A percentile compares a stretch with the other conserved stretches of the same genome.
Conservation (phyloP, 1,139 yeast species). For the Taphrina deformans region DNA sequence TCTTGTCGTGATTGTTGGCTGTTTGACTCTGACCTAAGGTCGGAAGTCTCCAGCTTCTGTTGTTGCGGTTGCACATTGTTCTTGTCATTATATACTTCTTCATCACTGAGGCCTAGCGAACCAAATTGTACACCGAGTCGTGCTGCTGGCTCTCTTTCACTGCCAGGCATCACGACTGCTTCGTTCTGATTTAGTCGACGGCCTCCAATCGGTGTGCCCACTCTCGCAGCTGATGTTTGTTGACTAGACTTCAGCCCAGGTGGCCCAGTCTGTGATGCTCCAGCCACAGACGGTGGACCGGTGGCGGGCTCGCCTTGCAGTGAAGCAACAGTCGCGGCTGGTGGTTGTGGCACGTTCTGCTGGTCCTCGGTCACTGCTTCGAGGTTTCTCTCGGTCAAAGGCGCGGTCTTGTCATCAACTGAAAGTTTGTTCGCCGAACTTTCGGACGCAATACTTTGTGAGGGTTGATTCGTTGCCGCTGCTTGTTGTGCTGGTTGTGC, state of each 20-base stretch:
- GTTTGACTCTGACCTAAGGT: not conserved
- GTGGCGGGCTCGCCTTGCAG: slow-evolving; percentile 31
- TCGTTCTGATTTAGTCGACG: slow-evolving; percentile 25
- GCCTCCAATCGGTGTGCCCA: slow-evolving; percentile 24
- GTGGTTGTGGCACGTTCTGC: slow-evolving; percentile 20
- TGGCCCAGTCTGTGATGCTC: slow-evolving; percentile 20
- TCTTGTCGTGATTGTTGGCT: not conserved
- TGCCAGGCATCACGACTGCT: slow-evolving; percentile 33
- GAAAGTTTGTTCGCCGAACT: not conserved
- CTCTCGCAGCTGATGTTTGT: slow-evolving; percentile 3
- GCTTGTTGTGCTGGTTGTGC: not conserved
- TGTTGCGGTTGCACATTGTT: not conserved
- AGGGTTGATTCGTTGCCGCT: not conserved
- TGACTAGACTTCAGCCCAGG: slow-evolving; percentile 16
- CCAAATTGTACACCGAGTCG: slow-evolving; percentile 27
- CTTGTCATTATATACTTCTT: slow-evolving; percentile 12
- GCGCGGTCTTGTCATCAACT: slow-evolving; percentile 6
- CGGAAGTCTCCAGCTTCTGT: not conserved
- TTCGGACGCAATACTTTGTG: not conserved
- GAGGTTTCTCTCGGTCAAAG: slow-evolving; percentile 25
- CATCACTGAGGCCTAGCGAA: slow-evolving; percentile 21
- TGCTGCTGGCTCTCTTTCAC: slow-evolving; percentile 15
- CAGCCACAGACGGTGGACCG: slow-evolving; percentile 20
- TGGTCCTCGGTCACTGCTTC: slow-evolving; percentile 30
- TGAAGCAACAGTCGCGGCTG: slow-evolving; percentile 25